phyloP scores from a whole-genome alignment of 2,329 filamentous ascomycete species.

The Diaporthe longicolla region DNA sequence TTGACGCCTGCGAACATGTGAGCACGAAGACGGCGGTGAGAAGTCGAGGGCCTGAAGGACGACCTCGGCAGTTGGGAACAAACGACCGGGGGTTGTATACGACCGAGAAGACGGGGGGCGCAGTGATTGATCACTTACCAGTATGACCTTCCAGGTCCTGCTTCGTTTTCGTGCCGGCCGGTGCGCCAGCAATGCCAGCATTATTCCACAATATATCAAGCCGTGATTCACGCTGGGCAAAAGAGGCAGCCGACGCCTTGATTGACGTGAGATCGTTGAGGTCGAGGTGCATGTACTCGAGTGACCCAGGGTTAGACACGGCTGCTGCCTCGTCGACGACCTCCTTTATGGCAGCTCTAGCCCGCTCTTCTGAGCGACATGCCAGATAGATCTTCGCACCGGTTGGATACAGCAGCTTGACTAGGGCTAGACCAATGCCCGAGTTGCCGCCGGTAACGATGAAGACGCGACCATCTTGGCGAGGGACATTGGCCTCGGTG shows the following conservation, averaged over 20 bases:
- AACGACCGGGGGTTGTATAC: background rate
- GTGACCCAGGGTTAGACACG: conserved; percentile 35
- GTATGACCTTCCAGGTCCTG: conserved; percentile 54
- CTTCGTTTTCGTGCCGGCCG: conserved; percentile 44
- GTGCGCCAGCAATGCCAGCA: conserved; percentile 49
- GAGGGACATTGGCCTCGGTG: conserved; percentile 47
- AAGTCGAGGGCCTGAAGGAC: background rate
- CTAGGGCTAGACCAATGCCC: conserved; percentile 64
- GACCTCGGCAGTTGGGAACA: background rate
- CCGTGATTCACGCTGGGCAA: conserved; percentile 53
- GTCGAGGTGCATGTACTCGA: conserved; percentile 56
- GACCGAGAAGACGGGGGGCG: too few relatives aligned
- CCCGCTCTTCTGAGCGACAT: conserved; percentile 48
- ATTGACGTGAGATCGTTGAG: conserved; percentile 59
- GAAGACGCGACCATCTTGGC: conserved; percentile 51
- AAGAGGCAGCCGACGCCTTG: conserved; percentile 54
- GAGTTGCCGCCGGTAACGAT: conserved; percentile 63
- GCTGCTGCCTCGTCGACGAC: conserved; percentile 45
- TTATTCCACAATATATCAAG: conserved; percentile 62
- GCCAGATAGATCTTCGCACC: conserved; percentile 54
- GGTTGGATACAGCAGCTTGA: conserved; percentile 64
- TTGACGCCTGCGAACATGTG: conserved; percentile 46
- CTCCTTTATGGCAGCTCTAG: conserved; percentile 50
- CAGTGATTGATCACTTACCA: conserved; percentile 34
- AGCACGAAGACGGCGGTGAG: background rate